Conservation (phyloP, 2,329 filamentous ascomycete genomes). For the Pseudocercospora macadamiae region DNA sequence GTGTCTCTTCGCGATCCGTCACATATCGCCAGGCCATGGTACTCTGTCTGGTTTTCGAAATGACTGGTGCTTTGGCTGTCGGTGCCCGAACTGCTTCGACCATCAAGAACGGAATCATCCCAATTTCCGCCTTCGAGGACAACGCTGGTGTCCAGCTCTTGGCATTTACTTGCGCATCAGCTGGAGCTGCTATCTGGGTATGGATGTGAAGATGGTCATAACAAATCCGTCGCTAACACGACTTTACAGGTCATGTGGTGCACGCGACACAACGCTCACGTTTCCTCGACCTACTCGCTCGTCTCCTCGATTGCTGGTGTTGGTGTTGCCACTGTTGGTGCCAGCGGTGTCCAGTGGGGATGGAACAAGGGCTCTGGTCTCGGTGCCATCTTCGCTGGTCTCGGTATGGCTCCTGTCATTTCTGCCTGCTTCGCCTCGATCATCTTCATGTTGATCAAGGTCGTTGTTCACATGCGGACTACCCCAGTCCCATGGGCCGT, state of each 20-base stretch:
- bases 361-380: constrained; percentile 44
- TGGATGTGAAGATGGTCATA: not conserved
- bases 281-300: constrained; percentile 65
- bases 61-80: constrained; percentile 54
- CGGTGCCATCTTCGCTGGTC: constrained; percentile 45
- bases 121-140: constrained; percentile 50
- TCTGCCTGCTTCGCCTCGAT: constrained; percentile 51
- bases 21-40: constrained; percentile 56
- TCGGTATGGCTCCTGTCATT: constrained; percentile 54
- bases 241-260: constrained; percentile 52
- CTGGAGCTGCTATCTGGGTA: constrained; percentile 54
- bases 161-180: constrained; percentile 50
- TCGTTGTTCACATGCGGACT: constrained; percentile 50
- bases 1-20: constrained; percentile 54
- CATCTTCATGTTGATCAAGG: constrained; percentile 53
- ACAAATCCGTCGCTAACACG: not conserved
- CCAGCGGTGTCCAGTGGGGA: constrained; percentile 49
- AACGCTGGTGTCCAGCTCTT: constrained; percentile 47
- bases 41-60: constrained; percentile 54
- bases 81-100: constrained; percentile 62
- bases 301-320: constrained; percentile 55
- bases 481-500: constrained; percentile 54
- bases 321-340: constrained; percentile 56
- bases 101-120: constrained; percentile 63
- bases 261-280: constrained; percentile 58